Evolutionary conservation across 2,329 filamentous ascomycete genomes (phyloP), one percentile per base, ranked within the genome.

Genomic region (Amesomyces nigricolor): DNA sequence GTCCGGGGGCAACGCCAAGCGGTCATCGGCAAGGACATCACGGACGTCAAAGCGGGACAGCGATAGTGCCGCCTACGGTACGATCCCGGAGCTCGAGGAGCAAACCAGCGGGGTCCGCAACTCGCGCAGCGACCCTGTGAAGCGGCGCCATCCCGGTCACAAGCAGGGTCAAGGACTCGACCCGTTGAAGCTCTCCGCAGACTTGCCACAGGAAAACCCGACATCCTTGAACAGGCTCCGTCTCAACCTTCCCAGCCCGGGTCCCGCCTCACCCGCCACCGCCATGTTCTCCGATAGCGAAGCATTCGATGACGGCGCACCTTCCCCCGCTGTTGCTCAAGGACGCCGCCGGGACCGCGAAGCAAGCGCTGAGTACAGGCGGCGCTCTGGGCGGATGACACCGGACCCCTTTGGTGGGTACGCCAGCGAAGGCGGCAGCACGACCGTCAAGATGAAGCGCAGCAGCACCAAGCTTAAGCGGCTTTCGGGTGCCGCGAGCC

Each of bases 291-390:
- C 66, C 8, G 63, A 68, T 22, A 65, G 70, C 8, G 70, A 73
- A 16, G 67, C 72, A 9, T 48, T 73, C 2, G 81, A 87, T 19
- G 85, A 88, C 16, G 83, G 83, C 13, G 87, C 87, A 0, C 87
- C 87, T 1, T 87, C 82, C 16, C 87, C 87, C 0, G 78, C 85
- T 1, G 78, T 90, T 7, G 78, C 83, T 14, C 86, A 87, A 59
- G 78, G 83, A 14, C 74, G 76, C 8, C 73, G 77, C 26, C 73
- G 78, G 66, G 78, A 75, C 65, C 63, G 66, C 59, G 68, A 78
- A 63, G 68, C 73, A n/a, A 79, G 75, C 60, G 66, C 70, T 1
- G 78, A 80, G 11, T 70, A 72, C 38, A 70, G 75, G 46, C 76
- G 75, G 48, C 71, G 71, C 38, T 79, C 80, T 0, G 75, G 75